phyloP scores from a whole-genome alignment of 805 yeast species.

The Myxozyma nipponensis region DNA sequence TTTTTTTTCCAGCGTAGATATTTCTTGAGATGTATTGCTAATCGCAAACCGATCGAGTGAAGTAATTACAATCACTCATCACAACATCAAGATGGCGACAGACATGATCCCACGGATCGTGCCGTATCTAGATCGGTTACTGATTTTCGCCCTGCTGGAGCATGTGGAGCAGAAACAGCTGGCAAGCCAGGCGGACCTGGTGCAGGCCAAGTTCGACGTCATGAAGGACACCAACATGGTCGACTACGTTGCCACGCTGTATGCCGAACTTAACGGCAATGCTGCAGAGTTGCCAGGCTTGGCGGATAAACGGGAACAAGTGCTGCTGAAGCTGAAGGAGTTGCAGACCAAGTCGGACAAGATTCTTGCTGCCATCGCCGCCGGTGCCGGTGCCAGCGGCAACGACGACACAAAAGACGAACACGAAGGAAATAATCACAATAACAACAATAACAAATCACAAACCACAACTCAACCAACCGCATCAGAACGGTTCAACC shows the following conservation, averaged over 20 bases:
- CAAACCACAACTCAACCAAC: conserved; percentile 51
- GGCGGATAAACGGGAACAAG: conserved; percentile 38
- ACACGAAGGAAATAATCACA: conserved; percentile 47
- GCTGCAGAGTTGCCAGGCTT: conserved; percentile 39
- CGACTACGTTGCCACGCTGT: conserved; percentile 47
- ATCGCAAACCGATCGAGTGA: background rate
- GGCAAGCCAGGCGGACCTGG: conserved; percentile 46
- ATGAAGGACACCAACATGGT: conserved; percentile 58
- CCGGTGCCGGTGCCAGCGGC: too few relatives aligned
- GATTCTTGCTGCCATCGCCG: conserved; percentile 11
- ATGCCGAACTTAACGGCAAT: conserved; percentile 40
- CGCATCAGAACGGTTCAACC: conserved; percentile 52
- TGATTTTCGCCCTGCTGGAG: conserved; percentile 52
- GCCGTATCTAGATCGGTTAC: conserved; percentile 60
- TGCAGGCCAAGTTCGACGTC: conserved; percentile 49
- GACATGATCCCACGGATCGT: conserved; percentile 41
- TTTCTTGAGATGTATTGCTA: too few relatives aligned
- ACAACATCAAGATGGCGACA: background rate
- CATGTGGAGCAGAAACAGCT: conserved; percentile 43
- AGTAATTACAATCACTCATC: background rate
- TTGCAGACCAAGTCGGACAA: conserved; percentile 25
- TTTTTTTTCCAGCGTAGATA: background rate
- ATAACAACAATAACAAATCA: conserved; percentile 32
- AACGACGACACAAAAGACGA: conserved; percentile 40
- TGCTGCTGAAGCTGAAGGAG: conserved; percentile 35